Base-by-base conservation (phyloP, 2,329 filamentous ascomycete species). In the Alternaria sp. region DNA sequence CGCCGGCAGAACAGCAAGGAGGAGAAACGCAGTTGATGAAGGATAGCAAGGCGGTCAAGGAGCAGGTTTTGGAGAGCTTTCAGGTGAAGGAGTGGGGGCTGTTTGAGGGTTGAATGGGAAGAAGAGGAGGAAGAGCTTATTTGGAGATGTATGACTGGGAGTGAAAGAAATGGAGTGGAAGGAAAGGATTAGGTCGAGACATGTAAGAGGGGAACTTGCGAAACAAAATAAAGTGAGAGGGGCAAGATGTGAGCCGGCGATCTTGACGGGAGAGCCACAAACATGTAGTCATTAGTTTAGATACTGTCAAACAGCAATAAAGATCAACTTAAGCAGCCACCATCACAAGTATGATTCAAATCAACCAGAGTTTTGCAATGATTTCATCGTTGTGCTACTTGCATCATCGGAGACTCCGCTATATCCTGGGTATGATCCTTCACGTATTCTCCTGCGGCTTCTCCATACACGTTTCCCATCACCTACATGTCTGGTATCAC, bases 81-180 rank as follows among this genome's bases (percentile, higher is more conserved):
- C 88, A 91, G 74, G 86, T 97, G 61, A 89, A 89, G 80, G 91
- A 97, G 76, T 97, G 92, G 91, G 85, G 84, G 0, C 81, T 97
- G 43, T 97, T 97, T 75, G 62, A 74, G 32, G 74, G 71, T 4
- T 74, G 43, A 61, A 46, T 10, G 30, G 55, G 32, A 46, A 7
- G 32, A n/a, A 17, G 17, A 21, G 3, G 49, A 40, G 30, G 30
- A 15, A 1, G 13, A 32, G 15, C 7, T 40, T n/a, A n/a, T 5
- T 4, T 3, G 2, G 9, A 40, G 36, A 40, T 40, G 26, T 30
- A 1, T 19, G 32, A 23, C 6, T 23, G 8, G 8, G 17, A 23
- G 21, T 23, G 21, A 23, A 23, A 23, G 21, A 23, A 23, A 23
- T 23, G 21, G 21, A 23, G 6, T 2, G 21, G 6, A 36, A 40